Base-by-base conservation (phyloP, 164 flowering plant genomes). In the Chimonanthus praecox region DNA sequence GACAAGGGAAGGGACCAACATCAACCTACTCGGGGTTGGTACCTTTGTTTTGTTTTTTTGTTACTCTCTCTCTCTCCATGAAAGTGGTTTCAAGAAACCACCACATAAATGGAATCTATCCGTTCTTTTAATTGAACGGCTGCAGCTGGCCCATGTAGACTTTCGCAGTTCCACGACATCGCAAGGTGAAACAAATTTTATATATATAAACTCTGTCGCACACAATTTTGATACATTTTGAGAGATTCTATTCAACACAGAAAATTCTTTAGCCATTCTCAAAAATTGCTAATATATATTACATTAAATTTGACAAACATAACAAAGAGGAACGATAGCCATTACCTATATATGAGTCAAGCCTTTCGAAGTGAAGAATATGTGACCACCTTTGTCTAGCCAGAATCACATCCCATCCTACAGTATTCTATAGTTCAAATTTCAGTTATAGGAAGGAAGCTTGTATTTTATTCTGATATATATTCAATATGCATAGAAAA, bases 321-420 rank as follows among this genome's bases (percentile, higher is more conserved):
- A 10, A 60, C 13, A 64, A 64, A 33, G 2, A 64, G 43, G 10
- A 45, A 70, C 11, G 43, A 20, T 7, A 50, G 20, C 7, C 6
- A 9, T 43, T 84, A 91, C 98, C 97, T 82, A 90, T 87, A 80
- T 84, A 79, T 33, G 81, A 83, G 80, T 83, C 84, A 18, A 89
- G 76, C 79, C 76, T 83, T 75, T 92, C 93, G 83, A 94, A 67
- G 73, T 83, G 87, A 74, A 88, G 83, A 72, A 87, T 73, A 51
- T 54, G 89, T 70, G 82, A 73, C 91, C 88, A 89, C 83, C 85
- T 90, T 7, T 88, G 90, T 68, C 86, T 71, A 80, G 90, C 93
- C 78, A 88, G 77, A 81, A 82, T 85, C 80, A 90, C 73, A 71
- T 83, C 80, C 72, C 85, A 84, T 66, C 94, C 97, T 70, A 94